phyloP scores from a whole-genome alignment of 1,284 basidiomycete genomes.

The Apiotrichum porosum region DNA sequence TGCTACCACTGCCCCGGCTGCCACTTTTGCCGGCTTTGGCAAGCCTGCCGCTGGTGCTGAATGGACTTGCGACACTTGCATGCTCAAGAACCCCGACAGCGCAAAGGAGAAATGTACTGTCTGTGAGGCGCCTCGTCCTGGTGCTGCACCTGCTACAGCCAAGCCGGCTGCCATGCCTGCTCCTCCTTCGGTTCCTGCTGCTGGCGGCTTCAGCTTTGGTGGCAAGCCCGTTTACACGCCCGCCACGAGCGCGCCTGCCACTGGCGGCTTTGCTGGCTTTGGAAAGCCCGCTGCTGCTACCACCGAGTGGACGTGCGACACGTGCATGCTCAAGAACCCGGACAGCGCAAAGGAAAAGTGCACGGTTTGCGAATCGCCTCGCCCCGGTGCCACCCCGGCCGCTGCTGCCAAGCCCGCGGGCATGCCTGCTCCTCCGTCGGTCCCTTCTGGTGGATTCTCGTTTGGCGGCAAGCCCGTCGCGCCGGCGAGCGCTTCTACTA shows the following conservation, averaged over 20 bases:
- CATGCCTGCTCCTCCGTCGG: constrained; percentile 4
- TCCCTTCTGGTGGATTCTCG: constrained; percentile 3
- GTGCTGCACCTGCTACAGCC: background rate
- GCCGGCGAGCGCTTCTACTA: background rate
- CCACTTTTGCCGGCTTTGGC: constrained; percentile 6
- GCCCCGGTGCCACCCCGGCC: constrained; percentile 20
- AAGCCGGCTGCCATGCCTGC: background rate
- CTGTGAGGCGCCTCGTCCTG: constrained; percentile 52
- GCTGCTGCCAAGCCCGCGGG: background rate
- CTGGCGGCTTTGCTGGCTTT: constrained; percentile 3
- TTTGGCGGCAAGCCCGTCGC: constrained; percentile 8
- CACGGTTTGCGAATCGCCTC: constrained; percentile 52
- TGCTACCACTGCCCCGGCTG: constrained; percentile 2
- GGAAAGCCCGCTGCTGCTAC: too few species aligned
- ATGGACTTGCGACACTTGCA: constrained; percentile 55
- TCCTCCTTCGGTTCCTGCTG: background rate
- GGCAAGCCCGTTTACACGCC: constrained; percentile 5
- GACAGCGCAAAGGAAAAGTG: constrained; percentile 52
- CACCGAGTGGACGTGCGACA: constrained; percentile 52
- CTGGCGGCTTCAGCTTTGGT: constrained; percentile 5
- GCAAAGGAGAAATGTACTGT: constrained; percentile 54
- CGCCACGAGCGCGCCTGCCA: too few species aligned
- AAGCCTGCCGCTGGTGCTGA: constrained; percentile 8
- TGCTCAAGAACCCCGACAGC: constrained; percentile 51
- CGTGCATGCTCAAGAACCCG: constrained; percentile 52